Percentiles rank a stretch among this genome's conserved stretches.
These are phyloP conservation scores for Calycina herbarum DNA, from an alignment of 2,329 filamentous ascomycete species.

Conservation along the genomic window DNA sequence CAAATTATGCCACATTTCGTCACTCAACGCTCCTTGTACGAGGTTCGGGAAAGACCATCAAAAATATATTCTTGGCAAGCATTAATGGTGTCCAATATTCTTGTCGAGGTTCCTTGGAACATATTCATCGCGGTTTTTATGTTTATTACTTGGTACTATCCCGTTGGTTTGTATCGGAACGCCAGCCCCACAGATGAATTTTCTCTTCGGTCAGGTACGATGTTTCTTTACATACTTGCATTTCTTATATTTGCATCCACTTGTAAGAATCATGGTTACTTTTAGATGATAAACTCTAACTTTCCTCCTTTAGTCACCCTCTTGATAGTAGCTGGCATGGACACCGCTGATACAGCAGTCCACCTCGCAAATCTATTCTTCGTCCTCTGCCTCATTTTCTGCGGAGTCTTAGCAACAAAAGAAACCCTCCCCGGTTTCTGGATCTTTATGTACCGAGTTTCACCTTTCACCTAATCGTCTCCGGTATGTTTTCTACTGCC, in stretches of 20 bases:
- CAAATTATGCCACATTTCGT: slow-evolving; percentile 73
- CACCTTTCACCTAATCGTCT: slow-evolving; percentile 80
- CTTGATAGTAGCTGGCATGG: slow-evolving; percentile 71
- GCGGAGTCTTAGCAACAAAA: slow-evolving; percentile 60
- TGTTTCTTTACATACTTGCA: slow-evolving; percentile 72
- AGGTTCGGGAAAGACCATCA: slow-evolving; percentile 67
- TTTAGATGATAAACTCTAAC: slow-evolving; percentile 39
- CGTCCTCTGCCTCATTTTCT: slow-evolving; percentile 65
- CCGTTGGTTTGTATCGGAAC: slow-evolving; percentile 68
- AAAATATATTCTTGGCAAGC: slow-evolving; percentile 75
- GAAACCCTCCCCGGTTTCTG: slow-evolving; percentile 67
- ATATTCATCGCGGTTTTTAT: slow-evolving; percentile 69
- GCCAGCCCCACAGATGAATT: slow-evolving; percentile 60
- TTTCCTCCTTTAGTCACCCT: slow-evolving; percentile 51
- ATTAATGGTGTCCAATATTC: slow-evolving; percentile 66
- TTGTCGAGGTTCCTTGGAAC: slow-evolving; percentile 84
- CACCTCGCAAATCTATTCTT: slow-evolving; percentile 71
- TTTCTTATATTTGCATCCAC: slow-evolving; percentile 46
- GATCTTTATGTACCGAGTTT: slow-evolving; percentile 80
- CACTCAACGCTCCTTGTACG: slow-evolving; percentile 50
- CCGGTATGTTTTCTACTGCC: slow-evolving; percentile 66
- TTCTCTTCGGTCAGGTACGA: slow-evolving; percentile 68
- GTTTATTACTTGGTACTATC: slow-evolving; percentile 81
- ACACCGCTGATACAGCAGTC: slow-evolving; percentile 67
- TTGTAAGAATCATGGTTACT: slow-evolving; percentile 75